These are phyloP conservation scores for Oryza meyeriana DNA, from an alignment of 176 grass and related monocot species.

Conservation along the genomic window DNA sequence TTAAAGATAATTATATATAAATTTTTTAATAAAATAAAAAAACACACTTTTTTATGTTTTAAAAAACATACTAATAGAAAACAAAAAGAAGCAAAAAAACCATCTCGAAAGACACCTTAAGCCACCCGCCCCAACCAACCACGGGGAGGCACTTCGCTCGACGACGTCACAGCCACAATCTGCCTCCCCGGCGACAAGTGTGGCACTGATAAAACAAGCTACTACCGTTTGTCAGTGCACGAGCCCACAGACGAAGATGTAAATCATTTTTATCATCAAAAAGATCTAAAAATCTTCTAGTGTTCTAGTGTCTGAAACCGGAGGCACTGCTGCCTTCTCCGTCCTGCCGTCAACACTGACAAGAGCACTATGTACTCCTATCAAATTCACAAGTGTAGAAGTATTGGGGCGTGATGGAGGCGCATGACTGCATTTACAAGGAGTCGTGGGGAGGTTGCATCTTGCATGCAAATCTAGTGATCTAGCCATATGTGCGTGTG, in stretches of 20 bases:
- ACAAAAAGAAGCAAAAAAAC: too few species aligned
- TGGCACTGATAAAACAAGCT: background rate
- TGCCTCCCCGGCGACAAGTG: background rate
- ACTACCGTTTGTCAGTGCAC: background rate
- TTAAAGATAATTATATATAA: too few species aligned
- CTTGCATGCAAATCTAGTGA: background rate
- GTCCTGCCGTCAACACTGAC: background rate
- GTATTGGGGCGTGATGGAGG: background rate
- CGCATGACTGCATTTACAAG: background rate
- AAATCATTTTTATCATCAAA: too few species aligned
- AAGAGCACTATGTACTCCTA: background rate
- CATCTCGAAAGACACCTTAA: background rate
- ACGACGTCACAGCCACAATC: background rate
- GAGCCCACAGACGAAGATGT: too few species aligned
- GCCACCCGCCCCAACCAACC: background rate
- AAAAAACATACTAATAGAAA: too few species aligned
- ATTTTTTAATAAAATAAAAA: too few species aligned
- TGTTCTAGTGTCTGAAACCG: background rate
- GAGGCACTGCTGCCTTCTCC: background rate
- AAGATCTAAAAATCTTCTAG: background rate
- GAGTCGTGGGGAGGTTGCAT: background rate
- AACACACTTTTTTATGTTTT: too few species aligned
- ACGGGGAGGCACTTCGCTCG: background rate
- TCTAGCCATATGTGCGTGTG: background rate
- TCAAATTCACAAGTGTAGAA: background rate